Evolutionary conservation across 1,139 yeast species (phyloP).

Genomic region (Sugiyamaella grinbergsii): DNA sequence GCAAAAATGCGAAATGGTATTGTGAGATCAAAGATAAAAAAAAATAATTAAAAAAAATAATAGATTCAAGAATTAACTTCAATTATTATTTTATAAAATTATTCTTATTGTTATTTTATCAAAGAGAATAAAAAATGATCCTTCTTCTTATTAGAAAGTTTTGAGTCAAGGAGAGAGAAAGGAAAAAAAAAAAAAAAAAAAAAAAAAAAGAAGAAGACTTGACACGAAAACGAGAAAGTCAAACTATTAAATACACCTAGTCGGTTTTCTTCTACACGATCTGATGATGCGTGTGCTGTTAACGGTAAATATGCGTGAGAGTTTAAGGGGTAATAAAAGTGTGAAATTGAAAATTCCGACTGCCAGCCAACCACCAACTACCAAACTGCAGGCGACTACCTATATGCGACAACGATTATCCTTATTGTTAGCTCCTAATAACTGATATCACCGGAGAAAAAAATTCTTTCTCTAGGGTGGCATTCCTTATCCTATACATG

Average conservation of each 20-base stretch:
- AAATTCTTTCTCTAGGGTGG: slow-evolving; percentile 6
- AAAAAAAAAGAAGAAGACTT: neutral
- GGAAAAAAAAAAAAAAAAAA: too few relatives aligned
- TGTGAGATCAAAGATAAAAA: slow-evolving; percentile 13
- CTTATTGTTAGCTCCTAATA: neutral
- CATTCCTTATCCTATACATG: slow-evolving; percentile 10
- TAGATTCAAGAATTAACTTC: slow-evolving; percentile 6
- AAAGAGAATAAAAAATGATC: neutral
- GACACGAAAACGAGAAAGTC: slow-evolving; percentile 9
- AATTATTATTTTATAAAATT: slow-evolving; percentile 2
- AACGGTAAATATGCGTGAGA: slow-evolving; percentile 6
- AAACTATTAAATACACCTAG: slow-evolving; percentile 10
- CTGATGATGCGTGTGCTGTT: neutral
- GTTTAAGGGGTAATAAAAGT: slow-evolving; percentile 7
- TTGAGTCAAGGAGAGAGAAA: slow-evolving; percentile 11
- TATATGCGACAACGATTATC: too few relatives aligned
- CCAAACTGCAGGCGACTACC: too few relatives aligned
- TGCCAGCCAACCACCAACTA: slow-evolving; percentile 7
- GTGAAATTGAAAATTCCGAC: slow-evolving; percentile 8
- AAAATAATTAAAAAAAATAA: neutral
- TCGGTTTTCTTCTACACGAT: slow-evolving; percentile 1
- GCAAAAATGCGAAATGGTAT: slow-evolving; percentile 6
- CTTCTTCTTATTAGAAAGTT: neutral
- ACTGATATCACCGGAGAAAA: slow-evolving; percentile 1
- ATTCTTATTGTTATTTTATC: neutral